Base-by-base conservation (phyloP, 495 filamentous ascomycete species). In the Penicillium antarcticum region DNA sequence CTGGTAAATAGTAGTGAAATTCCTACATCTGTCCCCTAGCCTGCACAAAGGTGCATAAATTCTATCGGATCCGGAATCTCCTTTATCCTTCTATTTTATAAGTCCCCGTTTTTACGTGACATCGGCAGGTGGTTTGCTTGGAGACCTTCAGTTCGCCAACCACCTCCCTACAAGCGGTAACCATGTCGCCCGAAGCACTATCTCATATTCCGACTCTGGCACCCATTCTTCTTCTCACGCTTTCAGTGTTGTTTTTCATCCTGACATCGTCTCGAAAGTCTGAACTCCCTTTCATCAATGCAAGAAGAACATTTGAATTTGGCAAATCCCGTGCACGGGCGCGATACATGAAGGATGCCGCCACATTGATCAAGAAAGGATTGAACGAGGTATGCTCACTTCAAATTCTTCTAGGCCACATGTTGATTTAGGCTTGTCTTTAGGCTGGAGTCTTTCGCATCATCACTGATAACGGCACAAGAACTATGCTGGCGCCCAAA, bases 391-490 rank as follows among this genome's bases (percentile, higher is more conserved):
- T 47, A 24, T 45, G 19, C 8, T 10, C 16, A 12, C 2, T 7
- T 11, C 17, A 2, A 10, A 29, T 17, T 31, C 10, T 1, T 12
- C 2, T 23, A 40, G 8, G 9, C 24, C 8, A 5, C 10, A 10
- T 6, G 3, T 18, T 16, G 7, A 24, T 17, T 32, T 5, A 33
- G 4, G 8, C 0, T 45, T 8, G 44, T 3, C 7, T 10, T 0
- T 29, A 47, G 44, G 44, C 33, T 12, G 32, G 32, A 12, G 48
- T 33, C 3, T 51, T 51, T 21, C 23, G 41, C 11, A 51, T 51
- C 14, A 23, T 51, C 7, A 36, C 48, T 4, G 48, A 51, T 18
- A 51, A 51, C 11, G 48, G 48, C 16, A 35, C 41, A n/a, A 17
- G 34, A 26, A 51, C 40, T 6, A 38, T 51, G 8, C 29, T 51